Conservation (phyloP, 345 rosid species). For the Angophora floribunda region DNA sequence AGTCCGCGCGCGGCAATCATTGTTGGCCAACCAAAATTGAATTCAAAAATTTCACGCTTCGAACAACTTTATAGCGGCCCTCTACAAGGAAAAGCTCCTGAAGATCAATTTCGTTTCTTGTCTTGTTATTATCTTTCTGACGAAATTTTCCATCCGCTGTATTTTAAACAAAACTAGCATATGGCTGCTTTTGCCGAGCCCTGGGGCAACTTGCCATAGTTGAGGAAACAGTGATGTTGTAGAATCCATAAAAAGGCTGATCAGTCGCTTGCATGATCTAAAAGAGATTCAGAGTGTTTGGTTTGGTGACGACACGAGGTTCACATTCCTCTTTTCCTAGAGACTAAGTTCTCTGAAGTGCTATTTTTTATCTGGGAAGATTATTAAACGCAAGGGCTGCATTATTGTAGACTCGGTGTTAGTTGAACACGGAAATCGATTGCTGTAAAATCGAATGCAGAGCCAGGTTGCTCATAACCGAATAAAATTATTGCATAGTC, state of each 20-base stretch:
- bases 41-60: background rate
- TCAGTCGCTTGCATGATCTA: background rate
- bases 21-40: background rate
- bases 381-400: background rate
- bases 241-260: background rate
- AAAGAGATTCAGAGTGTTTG: background rate
- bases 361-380: background rate
- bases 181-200: background rate
- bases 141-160: background rate
- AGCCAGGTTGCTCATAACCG: background rate
- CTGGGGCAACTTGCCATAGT: background rate
- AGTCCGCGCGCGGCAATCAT: background rate
- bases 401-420: background rate
- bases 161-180: background rate
- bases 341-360: background rate
- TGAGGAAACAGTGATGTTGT: background rate
- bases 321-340: background rate
- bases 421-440: background rate
- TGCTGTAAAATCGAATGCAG: background rate
- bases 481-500: background rate
- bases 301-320: background rate
- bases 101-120: background rate
- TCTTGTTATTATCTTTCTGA: background rate
- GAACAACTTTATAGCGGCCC: background rate
- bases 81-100: background rate